Evolutionary conservation across 2,329 filamentous ascomycete species (phyloP).

Genomic region (Lasiodiplodia theobromae): DNA sequence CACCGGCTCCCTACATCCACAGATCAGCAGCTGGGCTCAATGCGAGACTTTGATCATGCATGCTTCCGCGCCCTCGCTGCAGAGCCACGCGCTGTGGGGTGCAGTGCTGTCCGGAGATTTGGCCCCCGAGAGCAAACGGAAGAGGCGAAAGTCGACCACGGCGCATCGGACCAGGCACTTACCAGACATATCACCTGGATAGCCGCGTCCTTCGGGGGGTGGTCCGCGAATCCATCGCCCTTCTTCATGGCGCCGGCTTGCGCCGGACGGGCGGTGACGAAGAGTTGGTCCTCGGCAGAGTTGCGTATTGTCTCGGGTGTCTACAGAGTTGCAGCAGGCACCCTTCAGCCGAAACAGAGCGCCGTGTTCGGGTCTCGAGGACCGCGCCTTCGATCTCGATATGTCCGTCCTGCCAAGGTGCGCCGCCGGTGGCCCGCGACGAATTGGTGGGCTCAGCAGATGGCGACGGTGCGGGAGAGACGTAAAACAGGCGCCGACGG

Average conservation of each 20-base stretch:
- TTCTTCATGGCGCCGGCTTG: constrained; percentile 50
- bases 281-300: constrained; percentile 20
- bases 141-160: neutral
- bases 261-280: constrained; percentile 14
- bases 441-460: neutral
- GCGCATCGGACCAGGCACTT: constrained; percentile 34
- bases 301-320: constrained; percentile 14
- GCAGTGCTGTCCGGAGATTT: constrained; percentile 3
- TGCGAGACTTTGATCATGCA: constrained; percentile 18
- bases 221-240: constrained; percentile 42
- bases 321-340: neutral
- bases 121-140: constrained; percentile 1
- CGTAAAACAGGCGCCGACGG: neutral
- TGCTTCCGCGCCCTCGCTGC: constrained; percentile 11
- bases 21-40: constrained; percentile 27
- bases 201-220: constrained; percentile 47
- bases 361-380: neutral
- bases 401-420: constrained; percentile 3
- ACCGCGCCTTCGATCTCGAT: neutral
- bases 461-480: neutral
- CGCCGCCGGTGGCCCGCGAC: neutral
- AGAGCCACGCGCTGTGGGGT: constrained; percentile 2
- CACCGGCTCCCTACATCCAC: constrained; percentile 75
- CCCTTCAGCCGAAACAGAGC: neutral
- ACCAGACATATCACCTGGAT: constrained; percentile 60